A percentile compares a stretch with the other conserved stretches of the same genome.
These are phyloP conservation scores for Fusarium longipes DNA, from an alignment of 2,329 filamentous ascomycete species.

Conservation along the genomic window DNA sequence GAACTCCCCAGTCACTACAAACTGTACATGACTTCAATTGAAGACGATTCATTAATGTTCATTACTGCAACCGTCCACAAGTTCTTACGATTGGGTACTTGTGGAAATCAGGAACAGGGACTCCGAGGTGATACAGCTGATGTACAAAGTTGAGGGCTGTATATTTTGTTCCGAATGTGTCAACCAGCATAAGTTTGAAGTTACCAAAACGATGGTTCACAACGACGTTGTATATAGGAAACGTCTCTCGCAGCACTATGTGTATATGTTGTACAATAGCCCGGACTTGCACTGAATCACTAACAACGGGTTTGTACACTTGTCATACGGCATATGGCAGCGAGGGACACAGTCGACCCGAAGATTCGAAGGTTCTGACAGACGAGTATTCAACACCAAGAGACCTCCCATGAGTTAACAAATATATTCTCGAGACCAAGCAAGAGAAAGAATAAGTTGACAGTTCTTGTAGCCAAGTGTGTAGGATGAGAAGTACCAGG, in stretches of 20 bases:
- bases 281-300: neutral
- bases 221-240: neutral
- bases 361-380: neutral
- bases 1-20: neutral
- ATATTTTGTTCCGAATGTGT: neutral
- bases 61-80: neutral
- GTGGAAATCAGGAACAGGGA: too few species aligned
- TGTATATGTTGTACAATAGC: neutral
- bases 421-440: neutral
- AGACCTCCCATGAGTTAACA: neutral
- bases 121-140: neutral
- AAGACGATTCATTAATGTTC: neutral
- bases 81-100: rapidly evolving
- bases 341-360: neutral
- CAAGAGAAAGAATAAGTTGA: neutral
- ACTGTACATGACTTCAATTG: neutral
- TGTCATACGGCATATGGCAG: neutral
- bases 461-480: neutral
- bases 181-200: neutral
- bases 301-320: neutral
- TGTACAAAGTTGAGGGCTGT: neutral
- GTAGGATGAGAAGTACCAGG: conserved; percentile 21
- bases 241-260: neutral
- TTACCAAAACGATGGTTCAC: neutral
- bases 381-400: neutral